phyloP scores from a whole-genome alignment of 2,329 filamentous ascomycete species.

The Macrophomina tecta region DNA sequence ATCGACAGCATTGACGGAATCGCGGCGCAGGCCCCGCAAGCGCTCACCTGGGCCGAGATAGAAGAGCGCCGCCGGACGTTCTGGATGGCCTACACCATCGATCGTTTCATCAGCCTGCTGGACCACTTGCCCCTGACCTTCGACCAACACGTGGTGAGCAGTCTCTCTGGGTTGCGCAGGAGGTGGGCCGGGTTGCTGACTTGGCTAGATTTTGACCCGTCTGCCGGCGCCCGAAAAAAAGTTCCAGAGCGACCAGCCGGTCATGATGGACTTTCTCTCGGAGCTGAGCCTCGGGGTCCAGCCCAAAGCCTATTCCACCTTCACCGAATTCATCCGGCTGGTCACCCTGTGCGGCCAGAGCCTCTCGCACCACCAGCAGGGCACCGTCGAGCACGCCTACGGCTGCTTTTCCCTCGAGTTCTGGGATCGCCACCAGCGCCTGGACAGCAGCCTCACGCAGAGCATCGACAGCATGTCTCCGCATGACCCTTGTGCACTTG shows the following conservation, averaged over 20 bases:
- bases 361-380: slow-evolving; percentile 16
- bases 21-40: slow-evolving; percentile 25
- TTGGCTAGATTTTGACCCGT: slow-evolving; percentile 41
- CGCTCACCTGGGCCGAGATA: slow-evolving; percentile 35
- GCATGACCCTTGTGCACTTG: slow-evolving; percentile 4
- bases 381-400: slow-evolving; percentile 6
- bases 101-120: slow-evolving; percentile 44
- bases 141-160: slow-evolving; percentile 38
- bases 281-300: slow-evolving; percentile 37
- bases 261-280: slow-evolving; percentile 38
- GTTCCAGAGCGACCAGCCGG: slow-evolving; percentile 44
- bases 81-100: slow-evolving; percentile 50
- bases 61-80: slow-evolving; percentile 48
- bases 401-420: slow-evolving; percentile 1
- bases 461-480: slow-evolving; percentile 18
- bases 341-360: slow-evolving; percentile 34
- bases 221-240: slow-evolving; percentile 45
- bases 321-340: slow-evolving; percentile 43
- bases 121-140: slow-evolving; percentile 41
- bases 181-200: no score
- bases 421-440: slow-evolving; percentile 14
- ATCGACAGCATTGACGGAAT: slow-evolving; percentile 37
- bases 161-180: neutral
- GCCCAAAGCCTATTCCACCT: slow-evolving; percentile 35
- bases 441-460: slow-evolving; percentile 1